Percentiles rank a stretch among this genome's conserved stretches.
Conservation (phyloP, 78 protist genomes). For the Dictyostelium firmibasis region DNA sequence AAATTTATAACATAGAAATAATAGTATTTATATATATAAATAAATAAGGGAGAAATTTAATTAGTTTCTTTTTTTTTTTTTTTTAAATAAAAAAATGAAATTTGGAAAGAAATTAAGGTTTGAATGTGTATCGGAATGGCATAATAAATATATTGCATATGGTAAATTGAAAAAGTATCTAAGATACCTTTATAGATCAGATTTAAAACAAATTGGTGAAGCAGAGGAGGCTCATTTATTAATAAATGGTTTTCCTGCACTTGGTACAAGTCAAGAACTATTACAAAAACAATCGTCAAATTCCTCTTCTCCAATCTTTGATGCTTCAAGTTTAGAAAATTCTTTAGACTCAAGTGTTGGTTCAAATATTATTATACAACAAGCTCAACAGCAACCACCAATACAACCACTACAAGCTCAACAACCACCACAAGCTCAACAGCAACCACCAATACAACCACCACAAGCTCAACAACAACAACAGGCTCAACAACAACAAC, state of each 20-base stretch:
- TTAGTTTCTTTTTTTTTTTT: too few species aligned
- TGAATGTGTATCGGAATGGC: conserved; percentile 76
- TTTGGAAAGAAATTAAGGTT: conserved; percentile 69
- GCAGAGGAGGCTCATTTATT: background rate
- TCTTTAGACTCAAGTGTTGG: background rate
- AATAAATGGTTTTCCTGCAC: background rate
- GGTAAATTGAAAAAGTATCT: conserved; percentile 65
- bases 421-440: background rate
- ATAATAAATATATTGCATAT: conserved; percentile 50
- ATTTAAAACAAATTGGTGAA: background rate
- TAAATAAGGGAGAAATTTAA: too few species aligned
- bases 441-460: background rate
- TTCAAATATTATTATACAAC: background rate
- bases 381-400: background rate
- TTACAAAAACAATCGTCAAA: background rate
- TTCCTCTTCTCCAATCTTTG: background rate
- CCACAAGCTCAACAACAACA: background rate
- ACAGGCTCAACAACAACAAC: background rate
- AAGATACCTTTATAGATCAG: conserved; percentile 32
- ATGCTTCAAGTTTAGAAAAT: background rate
- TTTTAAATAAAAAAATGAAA: conserved; percentile 31
- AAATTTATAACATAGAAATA: too few species aligned
- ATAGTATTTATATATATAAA: too few species aligned
- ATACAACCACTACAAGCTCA: background rate
- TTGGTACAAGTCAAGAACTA: background rate